Conservation (phyloP, 2,329 filamentous ascomycete species). For the Aspergillus sp. region DNA sequence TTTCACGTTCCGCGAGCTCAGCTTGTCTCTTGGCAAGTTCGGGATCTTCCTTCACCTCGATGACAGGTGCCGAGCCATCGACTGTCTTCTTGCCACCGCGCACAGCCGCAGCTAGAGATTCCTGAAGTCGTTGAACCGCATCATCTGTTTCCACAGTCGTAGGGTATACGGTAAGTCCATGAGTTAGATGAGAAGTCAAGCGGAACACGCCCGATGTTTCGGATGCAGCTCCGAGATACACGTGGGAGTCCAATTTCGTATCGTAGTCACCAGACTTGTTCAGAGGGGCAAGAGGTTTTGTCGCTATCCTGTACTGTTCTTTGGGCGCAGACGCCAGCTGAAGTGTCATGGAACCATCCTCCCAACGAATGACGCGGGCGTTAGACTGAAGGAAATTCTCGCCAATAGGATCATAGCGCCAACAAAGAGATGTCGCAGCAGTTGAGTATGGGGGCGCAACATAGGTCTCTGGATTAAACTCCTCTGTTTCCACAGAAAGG, state of each 20-base stretch:
- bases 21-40: slow-evolving; percentile 61
- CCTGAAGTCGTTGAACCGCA: slow-evolving; percentile 62
- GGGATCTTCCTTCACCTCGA: slow-evolving; percentile 62
- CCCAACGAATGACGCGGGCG: slow-evolving; percentile 65
- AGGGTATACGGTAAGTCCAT: slow-evolving; percentile 57
- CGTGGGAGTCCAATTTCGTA: slow-evolving; percentile 59
- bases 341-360: slow-evolving; percentile 65
- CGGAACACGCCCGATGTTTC: slow-evolving; percentile 59
- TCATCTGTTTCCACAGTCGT: slow-evolving; percentile 58
- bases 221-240: slow-evolving; percentile 62
- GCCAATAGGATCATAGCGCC: slow-evolving; percentile 63
- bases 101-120: slow-evolving; percentile 57
- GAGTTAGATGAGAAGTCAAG: slow-evolving; percentile 63
- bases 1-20: slow-evolving; percentile 60
- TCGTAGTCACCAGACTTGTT: slow-evolving; percentile 54
- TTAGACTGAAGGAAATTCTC: slow-evolving; percentile 61
- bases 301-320: slow-evolving; percentile 60
- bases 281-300: slow-evolving; percentile 58
- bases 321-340: slow-evolving; percentile 63
- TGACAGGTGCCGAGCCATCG: slow-evolving; percentile 55
- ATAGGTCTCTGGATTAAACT: slow-evolving; percentile 62
- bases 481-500: slow-evolving; percentile 60
- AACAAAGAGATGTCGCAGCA: slow-evolving; percentile 64
- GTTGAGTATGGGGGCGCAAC: slow-evolving; percentile 63
- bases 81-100: slow-evolving; percentile 52